phyloP scores from a whole-genome alignment of 768 basidiomycete genomes.

The Auriscalpium vulgare region DNA sequence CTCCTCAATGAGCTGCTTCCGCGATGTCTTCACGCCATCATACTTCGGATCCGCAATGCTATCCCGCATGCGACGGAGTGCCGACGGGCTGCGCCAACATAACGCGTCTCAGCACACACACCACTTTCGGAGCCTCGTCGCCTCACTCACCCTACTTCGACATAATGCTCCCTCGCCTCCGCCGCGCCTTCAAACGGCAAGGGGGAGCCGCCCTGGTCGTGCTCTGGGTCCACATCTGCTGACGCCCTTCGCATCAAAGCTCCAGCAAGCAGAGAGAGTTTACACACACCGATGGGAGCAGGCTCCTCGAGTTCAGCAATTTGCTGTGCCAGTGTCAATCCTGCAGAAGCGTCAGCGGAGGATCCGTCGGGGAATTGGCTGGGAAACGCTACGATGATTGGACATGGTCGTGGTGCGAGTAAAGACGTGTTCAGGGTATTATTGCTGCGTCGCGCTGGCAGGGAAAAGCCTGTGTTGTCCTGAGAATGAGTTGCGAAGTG shows the following conservation, averaged over 20 bases:
- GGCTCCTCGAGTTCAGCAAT: conserved; percentile 72
- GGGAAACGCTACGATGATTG: conserved; percentile 14
- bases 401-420: conserved; percentile 2
- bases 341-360: conserved; percentile 18
- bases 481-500: too few relatives aligned
- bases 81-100: conserved; percentile 46
- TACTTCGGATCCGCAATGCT: conserved; percentile 75
- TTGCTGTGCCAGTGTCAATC: conserved; percentile 68
- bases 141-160: conserved; percentile 68
- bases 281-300: conserved; percentile 52
- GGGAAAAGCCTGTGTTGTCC: not conserved
- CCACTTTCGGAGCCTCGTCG: not conserved
- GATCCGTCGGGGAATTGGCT: conserved; percentile 2
- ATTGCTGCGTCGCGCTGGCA: too few relatives aligned
- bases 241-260: not conserved
- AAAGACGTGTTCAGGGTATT: not conserved
- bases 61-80: conserved; percentile 56
- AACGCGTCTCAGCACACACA: not conserved
- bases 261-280: not conserved
- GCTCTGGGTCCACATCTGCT: conserved; percentile 34
- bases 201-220: conserved; percentile 28
- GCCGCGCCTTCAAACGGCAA: conserved; percentile 20
- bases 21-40: conserved; percentile 54
- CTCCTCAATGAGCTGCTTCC: conserved; percentile 46
- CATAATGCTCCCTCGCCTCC: conserved; percentile 64